Conservation (phyloP, 768 basidiomycete species). For the Cyclocybe aegerita region DNA sequence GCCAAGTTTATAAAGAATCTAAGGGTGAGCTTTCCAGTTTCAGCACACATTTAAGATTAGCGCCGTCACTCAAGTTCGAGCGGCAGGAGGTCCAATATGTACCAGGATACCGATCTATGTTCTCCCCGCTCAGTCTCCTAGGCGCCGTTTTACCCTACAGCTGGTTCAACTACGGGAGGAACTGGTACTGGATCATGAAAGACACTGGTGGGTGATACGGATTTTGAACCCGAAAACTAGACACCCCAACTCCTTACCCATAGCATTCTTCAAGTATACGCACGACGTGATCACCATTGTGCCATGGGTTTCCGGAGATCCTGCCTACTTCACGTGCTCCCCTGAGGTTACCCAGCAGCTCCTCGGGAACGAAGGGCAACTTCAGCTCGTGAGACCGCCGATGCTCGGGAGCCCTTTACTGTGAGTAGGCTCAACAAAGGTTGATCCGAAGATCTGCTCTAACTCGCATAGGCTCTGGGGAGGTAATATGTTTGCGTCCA, state of each 20-base stretch:
- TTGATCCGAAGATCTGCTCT: neutral
- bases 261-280: slow-evolving; percentile 22
- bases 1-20: too few relatives aligned
- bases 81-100: slow-evolving; percentile 1
- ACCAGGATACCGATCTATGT: slow-evolving; percentile 6
- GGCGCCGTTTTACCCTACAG: slow-evolving; percentile 1
- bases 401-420: neutral
- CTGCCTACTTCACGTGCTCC: slow-evolving; percentile 20
- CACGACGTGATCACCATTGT: slow-evolving; percentile 25
- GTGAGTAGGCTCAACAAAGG: neutral
- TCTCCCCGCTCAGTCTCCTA: slow-evolving; percentile 1
- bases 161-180: slow-evolving; percentile 4
- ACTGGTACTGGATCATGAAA: slow-evolving; percentile 5
- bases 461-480: slow-evolving; percentile 9
- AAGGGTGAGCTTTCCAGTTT: too few relatives aligned
- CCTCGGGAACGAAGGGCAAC: slow-evolving; percentile 15
- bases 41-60: too few relatives aligned
- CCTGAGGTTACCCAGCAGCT: slow-evolving; percentile 22
- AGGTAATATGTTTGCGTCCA: slow-evolving; percentile 6
- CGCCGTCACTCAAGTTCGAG: too few relatives aligned
- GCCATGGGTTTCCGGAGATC: slow-evolving; percentile 15
- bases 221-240: too few relatives aligned
- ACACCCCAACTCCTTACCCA: too few relatives aligned
- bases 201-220: neutral
- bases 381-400: slow-evolving; percentile 10